phyloP scores from a whole-genome alignment of 176 grass and related monocot species.

The Oryza officinalis region DNA sequence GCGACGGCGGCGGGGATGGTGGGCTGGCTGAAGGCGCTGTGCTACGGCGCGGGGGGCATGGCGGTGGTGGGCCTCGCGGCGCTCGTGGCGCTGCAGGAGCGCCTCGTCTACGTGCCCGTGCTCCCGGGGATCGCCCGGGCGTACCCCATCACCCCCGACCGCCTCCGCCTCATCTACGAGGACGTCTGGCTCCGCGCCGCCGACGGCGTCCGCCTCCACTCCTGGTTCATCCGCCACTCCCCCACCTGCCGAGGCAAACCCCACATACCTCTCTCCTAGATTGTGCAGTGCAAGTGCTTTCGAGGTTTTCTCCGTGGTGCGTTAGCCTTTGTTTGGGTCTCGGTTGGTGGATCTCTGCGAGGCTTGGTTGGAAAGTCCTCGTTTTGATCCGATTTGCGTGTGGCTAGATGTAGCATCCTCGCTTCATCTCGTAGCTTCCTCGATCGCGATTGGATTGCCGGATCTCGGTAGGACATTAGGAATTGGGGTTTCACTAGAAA shows the following conservation, averaged over 20 bases:
- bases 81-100: conserved; percentile 96
- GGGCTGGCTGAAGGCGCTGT: conserved; percentile 67
- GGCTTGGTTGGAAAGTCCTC: neutral
- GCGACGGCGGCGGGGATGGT: conserved; percentile 49
- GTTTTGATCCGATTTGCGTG: conserved; percentile 14
- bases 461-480: conserved; percentile 10
- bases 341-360: conserved; percentile 34
- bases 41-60: conserved; percentile 78
- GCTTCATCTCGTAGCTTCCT: conserved; percentile 25
- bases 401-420: conserved; percentile 15
- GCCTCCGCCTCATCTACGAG: conserved; percentile 71
- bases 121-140: conserved; percentile 84
- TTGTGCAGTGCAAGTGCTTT: neutral
- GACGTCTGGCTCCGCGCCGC: conserved; percentile 78
- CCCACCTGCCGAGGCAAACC: conserved; percentile 59
- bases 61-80: conserved; percentile 72
- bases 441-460: neutral
- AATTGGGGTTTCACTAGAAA: neutral
- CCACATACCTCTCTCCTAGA: neutral
- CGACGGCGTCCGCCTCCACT: conserved; percentile 92
- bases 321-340: neutral
- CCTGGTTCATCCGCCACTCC: conserved; percentile 91
- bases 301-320: neutral
- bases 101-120: conserved; percentile 92
- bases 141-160: conserved; percentile 71